A percentile compares a stretch with the other conserved stretches of the same genome.
These are phyloP conservation scores for Rhodomyrtus tomentosa DNA, from an alignment of 345 rosid genomes.

Conservation along the genomic window DNA sequence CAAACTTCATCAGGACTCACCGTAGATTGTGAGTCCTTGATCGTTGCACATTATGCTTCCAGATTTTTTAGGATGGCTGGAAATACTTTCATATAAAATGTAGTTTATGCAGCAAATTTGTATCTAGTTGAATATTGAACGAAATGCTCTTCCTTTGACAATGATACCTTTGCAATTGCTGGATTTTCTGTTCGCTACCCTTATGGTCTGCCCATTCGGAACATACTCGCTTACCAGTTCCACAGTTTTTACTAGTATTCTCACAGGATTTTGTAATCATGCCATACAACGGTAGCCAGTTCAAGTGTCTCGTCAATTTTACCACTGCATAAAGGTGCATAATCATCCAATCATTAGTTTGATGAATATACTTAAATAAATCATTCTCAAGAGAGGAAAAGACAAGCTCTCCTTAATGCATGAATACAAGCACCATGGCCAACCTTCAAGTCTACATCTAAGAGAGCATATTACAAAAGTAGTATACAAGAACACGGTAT, in stretches of 20 bases:
- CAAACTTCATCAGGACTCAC: constrained; percentile 81
- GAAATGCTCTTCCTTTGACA: background rate
- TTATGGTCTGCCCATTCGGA: background rate
- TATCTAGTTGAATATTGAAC: background rate
- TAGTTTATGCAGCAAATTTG: background rate
- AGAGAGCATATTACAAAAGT: background rate
- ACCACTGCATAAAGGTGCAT: background rate
- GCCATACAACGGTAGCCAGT: background rate
- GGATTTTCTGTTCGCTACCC: background rate
- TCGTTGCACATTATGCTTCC: background rate
- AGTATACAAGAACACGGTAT: background rate
- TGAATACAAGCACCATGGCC: background rate
- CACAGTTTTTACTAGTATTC: background rate
- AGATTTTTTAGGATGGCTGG: background rate
- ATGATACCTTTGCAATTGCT: background rate
- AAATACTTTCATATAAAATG: background rate
- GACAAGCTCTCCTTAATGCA: background rate
- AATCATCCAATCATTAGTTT: background rate
- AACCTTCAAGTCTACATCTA: background rate
- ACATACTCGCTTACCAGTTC: background rate
- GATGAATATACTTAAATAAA: background rate
- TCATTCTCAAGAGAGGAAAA: background rate
- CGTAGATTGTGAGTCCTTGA: constrained; percentile 42
- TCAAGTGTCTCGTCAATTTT: background rate
- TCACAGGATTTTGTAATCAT: background rate